A percentile compares a stretch with the other conserved stretches of the same genome.
These are phyloP conservation scores for Phialemoniopsis sp. DNA, from an alignment of 2,329 filamentous ascomycete genomes.

Conservation along the genomic window DNA sequence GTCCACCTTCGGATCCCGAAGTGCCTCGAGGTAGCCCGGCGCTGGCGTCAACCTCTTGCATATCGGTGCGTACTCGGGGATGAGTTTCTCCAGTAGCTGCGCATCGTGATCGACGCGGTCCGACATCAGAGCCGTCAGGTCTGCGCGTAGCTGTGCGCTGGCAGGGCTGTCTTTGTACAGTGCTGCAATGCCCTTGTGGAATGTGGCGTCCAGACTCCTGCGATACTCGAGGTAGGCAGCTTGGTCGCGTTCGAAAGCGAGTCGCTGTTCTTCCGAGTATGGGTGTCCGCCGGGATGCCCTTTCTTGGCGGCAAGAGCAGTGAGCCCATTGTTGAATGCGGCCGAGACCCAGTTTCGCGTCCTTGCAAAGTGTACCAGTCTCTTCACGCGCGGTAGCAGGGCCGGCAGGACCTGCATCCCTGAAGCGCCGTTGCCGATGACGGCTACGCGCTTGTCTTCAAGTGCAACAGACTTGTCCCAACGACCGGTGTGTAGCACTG, in stretches of 20 bases:
- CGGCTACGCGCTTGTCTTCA: conserved; percentile 15
- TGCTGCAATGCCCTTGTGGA: conserved; percentile 15
- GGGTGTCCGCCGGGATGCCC: conserved; percentile 1
- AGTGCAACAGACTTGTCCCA: no score
- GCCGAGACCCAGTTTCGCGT: conserved; percentile 14
- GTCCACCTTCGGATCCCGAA: conserved; percentile 19
- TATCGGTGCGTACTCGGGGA: conserved; percentile 11
- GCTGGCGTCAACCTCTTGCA: conserved; percentile 19
- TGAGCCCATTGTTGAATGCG: conserved; percentile 17
- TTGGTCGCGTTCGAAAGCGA: conserved; percentile 1
- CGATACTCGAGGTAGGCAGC: conserved; percentile 2
- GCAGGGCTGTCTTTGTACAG: conserved; percentile 12
- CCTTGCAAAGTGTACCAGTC: conserved; percentile 15
- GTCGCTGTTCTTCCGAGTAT: conserved; percentile 3
- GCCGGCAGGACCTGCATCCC: conserved; percentile 21
- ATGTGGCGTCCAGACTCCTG: conserved; percentile 10
- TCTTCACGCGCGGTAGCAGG: conserved; percentile 11
- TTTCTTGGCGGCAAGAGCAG: neutral
- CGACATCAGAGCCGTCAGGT: conserved; percentile 17
- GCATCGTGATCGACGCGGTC: conserved; percentile 22
- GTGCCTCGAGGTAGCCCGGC: conserved; percentile 17
- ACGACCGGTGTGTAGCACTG: no score
- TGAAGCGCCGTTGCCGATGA: conserved; percentile 21
- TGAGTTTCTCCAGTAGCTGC: conserved; percentile 16
- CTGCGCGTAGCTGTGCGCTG: conserved; percentile 11